These are phyloP conservation scores for Aspergillus vadensis DNA, from an alignment of 2,329 filamentous ascomycete species.

Conservation along the genomic window DNA sequence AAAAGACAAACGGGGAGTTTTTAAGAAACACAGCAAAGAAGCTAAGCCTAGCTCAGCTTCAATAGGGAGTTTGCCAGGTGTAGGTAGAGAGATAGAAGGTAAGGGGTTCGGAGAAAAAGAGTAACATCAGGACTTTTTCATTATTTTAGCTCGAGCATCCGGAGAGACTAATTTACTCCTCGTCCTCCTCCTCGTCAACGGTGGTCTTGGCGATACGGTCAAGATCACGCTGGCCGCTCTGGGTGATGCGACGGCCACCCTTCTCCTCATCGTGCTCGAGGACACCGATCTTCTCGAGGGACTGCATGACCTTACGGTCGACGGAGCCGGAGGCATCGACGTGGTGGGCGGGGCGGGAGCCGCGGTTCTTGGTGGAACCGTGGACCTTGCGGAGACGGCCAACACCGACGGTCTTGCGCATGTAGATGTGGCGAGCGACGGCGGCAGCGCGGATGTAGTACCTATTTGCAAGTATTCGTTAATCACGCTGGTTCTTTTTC, in stretches of 20 bases:
- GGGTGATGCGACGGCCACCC: slow-evolving; percentile 97
- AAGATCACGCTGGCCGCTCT: slow-evolving; percentile 98
- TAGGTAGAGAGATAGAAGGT: slow-evolving; percentile 4
- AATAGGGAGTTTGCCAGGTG: background rate
- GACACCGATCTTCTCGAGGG: slow-evolving; percentile 98
- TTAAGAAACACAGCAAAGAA: background rate
- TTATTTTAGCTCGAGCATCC: slow-evolving; percentile 25
- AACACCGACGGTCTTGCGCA: slow-evolving; percentile 98
- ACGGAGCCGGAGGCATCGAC: slow-evolving; percentile 92
- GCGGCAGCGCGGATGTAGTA: slow-evolving; percentile 86
- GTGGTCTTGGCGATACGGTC: slow-evolving; percentile 87
- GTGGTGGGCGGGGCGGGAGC: slow-evolving; percentile 87
- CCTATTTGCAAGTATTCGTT: slow-evolving; percentile 37
- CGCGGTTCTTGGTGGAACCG: slow-evolving; percentile 96
- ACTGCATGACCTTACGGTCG: slow-evolving; percentile 96
- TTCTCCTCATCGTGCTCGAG: slow-evolving; percentile 97
- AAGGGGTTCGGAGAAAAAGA: slow-evolving; percentile 9
- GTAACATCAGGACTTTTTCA: slow-evolving; percentile 30
- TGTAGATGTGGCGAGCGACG: slow-evolving; percentile 97
- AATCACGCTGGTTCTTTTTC: background rate
- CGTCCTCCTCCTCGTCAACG: slow-evolving; percentile 49
- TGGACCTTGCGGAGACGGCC: slow-evolving; percentile 96
- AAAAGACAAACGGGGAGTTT: background rate
- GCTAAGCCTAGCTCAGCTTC: background rate
- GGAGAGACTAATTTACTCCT: slow-evolving; percentile 42